Evolutionary conservation across 805 yeast genomes (phyloP), one percentile per base, ranked within the genome.

Genomic region (Komagataella kurtzmanii): DNA sequence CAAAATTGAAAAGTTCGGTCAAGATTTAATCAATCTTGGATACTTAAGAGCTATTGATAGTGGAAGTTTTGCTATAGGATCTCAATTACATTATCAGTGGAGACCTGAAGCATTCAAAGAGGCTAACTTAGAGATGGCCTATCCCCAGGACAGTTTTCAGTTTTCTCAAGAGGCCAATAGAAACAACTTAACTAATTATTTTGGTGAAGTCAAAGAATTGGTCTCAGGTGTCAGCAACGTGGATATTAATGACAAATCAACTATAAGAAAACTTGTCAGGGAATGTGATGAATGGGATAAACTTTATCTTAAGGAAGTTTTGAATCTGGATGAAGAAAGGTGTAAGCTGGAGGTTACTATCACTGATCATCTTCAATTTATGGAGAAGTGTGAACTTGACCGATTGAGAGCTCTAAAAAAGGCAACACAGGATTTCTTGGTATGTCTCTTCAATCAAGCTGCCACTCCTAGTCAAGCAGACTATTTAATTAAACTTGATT

Each of bases 341-440:
- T 84, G 93, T 63, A 80, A 79, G 48, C 72, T 86, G 48, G 96
- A 88, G 64, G 91, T 85, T 59, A 62, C 76, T 40, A 72, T 84
- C 52, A 75, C 83, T 63, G 90, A 83, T 57, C 90, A 85, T 60
- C 69, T 83, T 50, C 66, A 81, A 19, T 86, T 83, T 62, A 80
- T 88, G 86, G 91, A 87, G 62, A 77, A 81, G 58, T 87, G 93
- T 67, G 96, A 88, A 66, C 64, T 77, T 43, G 95, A 88, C 65
- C 75, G 96, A 56, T 70, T 85, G 54, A 74, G 75, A 56, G 93
- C 93, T 0, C 68, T 88, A 54, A 86, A 87, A 63, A 83, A 85
- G 54, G 90, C 82, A 1, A 76, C 85, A 8, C 72, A 79, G 50
- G 95, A 87, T 62, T 85, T 85, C 57, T 68, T 85, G 19, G 79